Base-by-base conservation (phyloP, 148 eudicot genomes). In the Dianthus caryophyllus region DNA sequence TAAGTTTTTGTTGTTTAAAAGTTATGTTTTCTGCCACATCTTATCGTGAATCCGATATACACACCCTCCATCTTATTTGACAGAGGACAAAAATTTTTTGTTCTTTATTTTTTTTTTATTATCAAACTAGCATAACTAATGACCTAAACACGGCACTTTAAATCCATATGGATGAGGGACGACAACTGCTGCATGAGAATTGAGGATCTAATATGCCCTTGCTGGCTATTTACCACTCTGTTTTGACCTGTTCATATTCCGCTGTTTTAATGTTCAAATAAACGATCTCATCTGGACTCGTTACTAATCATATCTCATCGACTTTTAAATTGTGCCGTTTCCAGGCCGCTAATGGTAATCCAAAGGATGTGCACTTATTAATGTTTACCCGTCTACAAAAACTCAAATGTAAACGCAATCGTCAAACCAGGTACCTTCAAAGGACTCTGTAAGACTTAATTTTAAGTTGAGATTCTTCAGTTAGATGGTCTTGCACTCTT, bases 111-210 rank as follows among this genome's bases (percentile, higher is more conserved):
- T n/a, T n/a, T n/a, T n/a, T 69, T 17, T 55, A 0, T 38, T 25
- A 51, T 56, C 50, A 57, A 49, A 61, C 20, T 53, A 49, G 33
- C 64, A 51, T 44, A 30, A 49, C 12, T 59, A 33, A 47, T 33
- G 57, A 24, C 46, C 41, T n/a, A 30, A 6, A 46, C 18, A 7
- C 22, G 70, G 41, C 55, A 16, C 66, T 47, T 69, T 79, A 92
- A 96, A 69, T 93, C 69, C 96, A 95, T 17, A 86, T 83, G 65
- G 88, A 89, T 44, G 94, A 89, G 41, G 94, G 89, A 58, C 91
- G 91, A 59, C 89, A 85, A 77, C 83, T 87, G 22, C 67, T 84
- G 14, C 90, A 83, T 63, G 95, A 89, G 77, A 96, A 93, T 70
- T 7, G 38, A 33, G 3, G 38, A 33, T 33, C 38, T n/a, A n/a